These are phyloP conservation scores for Naganishia randhawae DNA, from an alignment of 768 basidiomycete genomes.

Conservation along the genomic window DNA sequence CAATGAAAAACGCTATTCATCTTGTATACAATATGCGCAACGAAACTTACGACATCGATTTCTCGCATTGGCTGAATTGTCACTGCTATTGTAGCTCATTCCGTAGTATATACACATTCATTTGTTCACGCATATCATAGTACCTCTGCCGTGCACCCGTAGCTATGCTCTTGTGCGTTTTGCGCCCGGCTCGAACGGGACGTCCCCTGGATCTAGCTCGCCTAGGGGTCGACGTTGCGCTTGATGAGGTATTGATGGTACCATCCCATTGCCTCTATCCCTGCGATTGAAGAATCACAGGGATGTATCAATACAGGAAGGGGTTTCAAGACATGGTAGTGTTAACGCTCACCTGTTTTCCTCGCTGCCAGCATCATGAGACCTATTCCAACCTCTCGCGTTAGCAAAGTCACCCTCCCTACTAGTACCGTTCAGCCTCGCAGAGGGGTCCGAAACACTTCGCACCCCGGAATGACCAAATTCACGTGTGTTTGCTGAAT, in stretches of 20 bases:
- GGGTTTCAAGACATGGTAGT: neutral
- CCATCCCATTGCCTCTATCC: neutral
- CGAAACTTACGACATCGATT: slow-evolving; percentile 8
- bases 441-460: slow-evolving; percentile 9
- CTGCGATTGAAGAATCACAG: neutral
- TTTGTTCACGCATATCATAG: neutral
- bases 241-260: neutral
- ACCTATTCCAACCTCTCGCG: slow-evolving; percentile 8
- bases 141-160: no score
- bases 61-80: neutral
- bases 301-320: neutral
- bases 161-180: slow-evolving; percentile 3
- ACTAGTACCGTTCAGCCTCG: neutral
- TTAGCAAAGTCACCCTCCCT: neutral
- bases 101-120: slow-evolving; percentile 11
- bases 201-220: slow-evolving; percentile 9
- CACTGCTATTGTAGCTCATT: slow-evolving; percentile 12
- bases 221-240: slow-evolving; percentile 11
- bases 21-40: slow-evolving; percentile 1
- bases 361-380: neutral
- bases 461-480: neutral
- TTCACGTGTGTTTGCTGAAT: neutral
- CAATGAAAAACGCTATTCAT: slow-evolving; percentile 1
- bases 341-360: neutral
- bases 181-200: slow-evolving; percentile 18